Conservation (phyloP, 805 yeast species). For the Wickerhamomyces bovis region DNA sequence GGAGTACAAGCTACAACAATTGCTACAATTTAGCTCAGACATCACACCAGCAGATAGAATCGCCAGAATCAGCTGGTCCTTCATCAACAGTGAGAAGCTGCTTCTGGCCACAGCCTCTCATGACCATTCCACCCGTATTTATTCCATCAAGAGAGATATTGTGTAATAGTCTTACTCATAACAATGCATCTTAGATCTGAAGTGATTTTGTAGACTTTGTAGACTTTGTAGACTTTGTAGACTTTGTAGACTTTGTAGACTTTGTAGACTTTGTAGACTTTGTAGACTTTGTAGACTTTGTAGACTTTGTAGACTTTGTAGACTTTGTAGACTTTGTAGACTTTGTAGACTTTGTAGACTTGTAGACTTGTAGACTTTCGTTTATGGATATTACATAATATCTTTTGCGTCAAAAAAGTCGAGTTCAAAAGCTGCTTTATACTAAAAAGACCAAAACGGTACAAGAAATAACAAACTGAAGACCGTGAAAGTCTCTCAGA, state of each 20-base stretch:
- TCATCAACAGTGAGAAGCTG: constrained; percentile 19
- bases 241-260: too few species aligned
- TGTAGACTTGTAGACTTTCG: too few species aligned
- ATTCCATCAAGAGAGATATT: constrained; percentile 19
- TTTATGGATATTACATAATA: too few species aligned
- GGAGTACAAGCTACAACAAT: constrained; percentile 22
- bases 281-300: too few species aligned
- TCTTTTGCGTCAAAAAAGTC: not conserved
- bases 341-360: too few species aligned
- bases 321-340: too few species aligned
- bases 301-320: too few species aligned
- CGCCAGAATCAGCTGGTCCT: constrained; percentile 54
- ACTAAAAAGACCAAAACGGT: too few species aligned
- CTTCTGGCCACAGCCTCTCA: constrained; percentile 56
- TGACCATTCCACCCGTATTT: constrained; percentile 51
- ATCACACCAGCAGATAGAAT: constrained; percentile 59
- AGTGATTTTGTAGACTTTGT: too few species aligned
- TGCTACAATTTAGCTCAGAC: constrained; percentile 29
- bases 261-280: too few species aligned
- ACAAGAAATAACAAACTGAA: not conserved
- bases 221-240: too few species aligned
- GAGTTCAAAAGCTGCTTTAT: too few species aligned
- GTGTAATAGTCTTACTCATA: not conserved
- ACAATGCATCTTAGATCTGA: not conserved
- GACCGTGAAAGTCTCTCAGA: not conserved